phyloP scores from a whole-genome alignment of 202 grass and related monocot genomes.

The Panicum hallii region DNA sequence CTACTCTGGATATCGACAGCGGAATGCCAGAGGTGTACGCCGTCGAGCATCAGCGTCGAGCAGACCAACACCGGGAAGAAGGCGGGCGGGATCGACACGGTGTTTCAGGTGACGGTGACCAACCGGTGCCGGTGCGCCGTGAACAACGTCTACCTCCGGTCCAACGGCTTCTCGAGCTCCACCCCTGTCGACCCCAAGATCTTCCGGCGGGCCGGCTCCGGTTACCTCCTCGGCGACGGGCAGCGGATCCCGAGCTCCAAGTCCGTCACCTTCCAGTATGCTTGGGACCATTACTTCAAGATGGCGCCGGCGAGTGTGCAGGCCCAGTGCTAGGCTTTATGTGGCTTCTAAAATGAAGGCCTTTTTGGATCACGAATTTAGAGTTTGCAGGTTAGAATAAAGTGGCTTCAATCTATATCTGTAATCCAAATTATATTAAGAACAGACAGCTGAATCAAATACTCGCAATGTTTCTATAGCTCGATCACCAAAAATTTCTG shows the following conservation, averaged over 20 bases:
- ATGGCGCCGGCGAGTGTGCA: constrained; percentile 24
- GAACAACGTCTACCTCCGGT: constrained; percentile 37
- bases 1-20: neutral
- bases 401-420: neutral
- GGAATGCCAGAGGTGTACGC: neutral
- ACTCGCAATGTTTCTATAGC: neutral
- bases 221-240: constrained; percentile 56
- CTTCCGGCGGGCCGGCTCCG: constrained; percentile 17
- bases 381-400: neutral
- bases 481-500: neutral
- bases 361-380: neutral
- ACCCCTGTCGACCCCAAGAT: no score
- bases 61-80: constrained; percentile 42
- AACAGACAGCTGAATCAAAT: neutral
- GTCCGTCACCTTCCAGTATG: constrained; percentile 52
- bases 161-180: constrained; percentile 50
- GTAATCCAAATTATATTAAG: neutral
- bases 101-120: constrained; percentile 59
- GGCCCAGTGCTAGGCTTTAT: constrained; percentile 34
- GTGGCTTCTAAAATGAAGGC: neutral
- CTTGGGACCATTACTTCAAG: constrained; percentile 54
- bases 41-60: constrained; percentile 48
- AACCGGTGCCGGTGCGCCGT: constrained; percentile 51
- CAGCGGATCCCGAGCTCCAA: constrained; percentile 24
- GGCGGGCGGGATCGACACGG: constrained; percentile 22